phyloP scores from a whole-genome alignment of 208 protist species.

The Trypanosoma mega region DNA sequence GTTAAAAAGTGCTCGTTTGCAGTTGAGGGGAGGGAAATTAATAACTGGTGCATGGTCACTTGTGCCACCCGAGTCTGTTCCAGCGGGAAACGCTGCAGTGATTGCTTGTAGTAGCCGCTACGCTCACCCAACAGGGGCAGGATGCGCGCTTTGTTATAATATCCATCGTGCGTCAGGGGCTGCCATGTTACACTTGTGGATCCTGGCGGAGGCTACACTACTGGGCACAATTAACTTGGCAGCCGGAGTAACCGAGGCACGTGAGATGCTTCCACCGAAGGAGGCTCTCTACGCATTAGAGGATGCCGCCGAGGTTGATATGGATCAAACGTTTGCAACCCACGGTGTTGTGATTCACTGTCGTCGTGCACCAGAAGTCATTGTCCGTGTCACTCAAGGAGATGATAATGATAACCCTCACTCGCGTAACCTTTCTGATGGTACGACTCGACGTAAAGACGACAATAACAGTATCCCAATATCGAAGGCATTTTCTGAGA shows the following conservation, averaged over 20 bases:
- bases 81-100: slow-evolving; percentile 33
- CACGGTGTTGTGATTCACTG: slow-evolving; percentile 5
- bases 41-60: slow-evolving; percentile 66
- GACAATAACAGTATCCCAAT: no score
- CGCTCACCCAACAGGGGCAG: slow-evolving; percentile 65
- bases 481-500: slow-evolving; percentile 5
- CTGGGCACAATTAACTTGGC: slow-evolving; percentile 32
- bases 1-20: slow-evolving; percentile 41
- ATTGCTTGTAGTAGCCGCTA: slow-evolving; percentile 72
- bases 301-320: slow-evolving; percentile 4
- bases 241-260: slow-evolving; percentile 5
- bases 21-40: slow-evolving; percentile 61
- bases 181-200: slow-evolving; percentile 53
- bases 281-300: slow-evolving; percentile 3
- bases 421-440: no score
- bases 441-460: no score
- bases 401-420: no score
- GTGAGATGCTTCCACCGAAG: slow-evolving; percentile 3
- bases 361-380: slow-evolving; percentile 14
- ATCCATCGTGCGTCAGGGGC: slow-evolving; percentile 21
- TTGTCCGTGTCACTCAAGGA: no score
- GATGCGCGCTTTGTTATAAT: slow-evolving; percentile 78
- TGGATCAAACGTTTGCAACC: slow-evolving; percentile 5
- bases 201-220: slow-evolving; percentile 54
- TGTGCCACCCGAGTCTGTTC: slow-evolving; percentile 46